Conservation (phyloP, 306 rosid genomes). For the Fragaria nilgerrensis region DNA sequence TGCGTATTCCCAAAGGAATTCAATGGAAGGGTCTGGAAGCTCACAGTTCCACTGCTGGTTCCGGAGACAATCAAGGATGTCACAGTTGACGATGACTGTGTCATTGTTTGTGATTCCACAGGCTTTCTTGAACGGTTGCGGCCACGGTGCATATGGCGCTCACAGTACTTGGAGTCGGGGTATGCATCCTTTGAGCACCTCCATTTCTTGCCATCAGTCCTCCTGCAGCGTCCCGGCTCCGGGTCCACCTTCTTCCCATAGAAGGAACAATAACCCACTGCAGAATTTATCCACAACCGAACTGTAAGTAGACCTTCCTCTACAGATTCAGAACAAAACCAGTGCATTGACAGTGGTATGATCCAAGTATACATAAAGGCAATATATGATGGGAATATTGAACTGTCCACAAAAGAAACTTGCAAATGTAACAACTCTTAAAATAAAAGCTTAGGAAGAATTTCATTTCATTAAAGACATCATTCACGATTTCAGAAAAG, state of each 20-base stretch:
- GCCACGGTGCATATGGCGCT: constrained; percentile 93
- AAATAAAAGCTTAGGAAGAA: background rate
- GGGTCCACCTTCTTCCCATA: constrained; percentile 93
- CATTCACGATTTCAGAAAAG: background rate
- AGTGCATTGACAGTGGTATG: background rate
- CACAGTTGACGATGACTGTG: constrained; percentile 52
- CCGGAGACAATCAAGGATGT: constrained; percentile 52
- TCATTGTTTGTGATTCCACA: constrained; percentile 82
- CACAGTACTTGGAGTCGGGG: constrained; percentile 88
- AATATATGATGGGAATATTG: background rate
- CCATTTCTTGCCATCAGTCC: constrained; percentile 95
- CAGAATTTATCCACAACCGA: constrained; percentile 1
- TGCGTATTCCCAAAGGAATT: constrained; percentile 53
- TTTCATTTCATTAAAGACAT: background rate
- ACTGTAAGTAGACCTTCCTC: background rate
- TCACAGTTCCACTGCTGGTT: constrained; percentile 37
- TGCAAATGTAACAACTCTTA: background rate
- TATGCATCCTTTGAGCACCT: constrained; percentile 83
- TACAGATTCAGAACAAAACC: background rate
- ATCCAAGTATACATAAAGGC: background rate
- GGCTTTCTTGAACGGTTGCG: constrained; percentile 99
- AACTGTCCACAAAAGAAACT: background rate
- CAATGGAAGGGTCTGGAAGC: constrained; percentile 61
- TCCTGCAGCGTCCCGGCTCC: constrained; percentile 89
- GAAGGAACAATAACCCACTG: constrained; percentile 73